Percentiles rank a stretch among this genome's conserved stretches.
Evolutionary conservation across 1,284 basidiomycete genomes (phyloP).

Genomic region (Puccinia polysora): DNA sequence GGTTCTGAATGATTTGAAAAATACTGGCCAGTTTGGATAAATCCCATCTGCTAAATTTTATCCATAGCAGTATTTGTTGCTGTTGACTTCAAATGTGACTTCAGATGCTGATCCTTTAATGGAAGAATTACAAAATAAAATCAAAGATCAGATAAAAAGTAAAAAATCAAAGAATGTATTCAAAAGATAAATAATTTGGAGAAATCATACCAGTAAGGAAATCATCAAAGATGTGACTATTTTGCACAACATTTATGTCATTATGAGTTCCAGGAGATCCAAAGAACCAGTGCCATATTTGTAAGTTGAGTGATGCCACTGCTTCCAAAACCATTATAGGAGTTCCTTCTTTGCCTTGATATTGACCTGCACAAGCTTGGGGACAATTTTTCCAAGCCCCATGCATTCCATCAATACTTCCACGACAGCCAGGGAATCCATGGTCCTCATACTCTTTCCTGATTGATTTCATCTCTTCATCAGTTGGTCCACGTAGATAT

Average conservation of each 20-base stretch:
- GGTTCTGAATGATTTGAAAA: background rate
- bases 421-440: conserved; percentile 8
- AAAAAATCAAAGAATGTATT: background rate
- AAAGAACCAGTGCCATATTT: conserved; percentile 9
- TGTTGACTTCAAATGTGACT: background rate
- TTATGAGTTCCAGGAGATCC: conserved; percentile 8
- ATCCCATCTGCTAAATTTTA: background rate
- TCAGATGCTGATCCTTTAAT: background rate
- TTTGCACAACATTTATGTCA: conserved; percentile 9
- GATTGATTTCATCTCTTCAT: background rate
- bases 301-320: background rate
- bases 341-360: background rate
- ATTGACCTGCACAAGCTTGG: background rate
- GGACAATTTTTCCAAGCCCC: background rate
- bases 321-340: background rate
- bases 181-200: no score
- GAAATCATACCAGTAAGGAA: background rate
- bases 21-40: background rate
- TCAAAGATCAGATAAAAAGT: background rate
- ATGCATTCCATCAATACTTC: background rate
- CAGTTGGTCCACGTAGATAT: background rate
- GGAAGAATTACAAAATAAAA: background rate
- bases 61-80: background rate
- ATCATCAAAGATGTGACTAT: background rate
- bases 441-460: background rate